Evolutionary conservation across 2,329 filamentous ascomycete species (phyloP).

Genomic region (Epicoccum sorghinum): DNA sequence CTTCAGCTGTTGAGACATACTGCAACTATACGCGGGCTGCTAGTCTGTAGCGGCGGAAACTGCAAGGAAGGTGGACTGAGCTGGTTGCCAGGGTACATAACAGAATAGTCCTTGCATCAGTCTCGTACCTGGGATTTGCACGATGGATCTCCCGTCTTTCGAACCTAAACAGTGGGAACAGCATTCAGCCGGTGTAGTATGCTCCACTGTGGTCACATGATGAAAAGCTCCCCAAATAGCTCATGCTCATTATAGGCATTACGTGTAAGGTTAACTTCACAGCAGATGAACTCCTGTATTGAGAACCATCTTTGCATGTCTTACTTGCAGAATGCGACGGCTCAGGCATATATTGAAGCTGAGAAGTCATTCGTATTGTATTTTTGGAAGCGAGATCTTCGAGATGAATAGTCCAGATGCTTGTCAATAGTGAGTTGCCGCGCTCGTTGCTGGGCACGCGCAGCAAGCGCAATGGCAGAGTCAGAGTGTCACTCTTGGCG

Average conservation of each 20-base stretch:
- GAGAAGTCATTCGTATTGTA: neutral
- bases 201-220: neutral
- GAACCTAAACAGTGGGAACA: neutral
- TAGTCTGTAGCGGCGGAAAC: neutral
- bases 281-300: neutral
- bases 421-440: constrained; percentile 5
- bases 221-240: neutral
- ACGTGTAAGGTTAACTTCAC: neutral
- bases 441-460: neutral
- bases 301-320: neutral
- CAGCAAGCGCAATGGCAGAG: neutral
- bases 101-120: too few relatives aligned
- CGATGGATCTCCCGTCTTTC: neutral
- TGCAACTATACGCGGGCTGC: neutral
- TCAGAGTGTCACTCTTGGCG: neutral
- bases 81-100: too few relatives aligned
- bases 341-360: neutral
- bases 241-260: neutral
- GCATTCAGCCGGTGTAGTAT: neutral
- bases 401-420: constrained; percentile 15
- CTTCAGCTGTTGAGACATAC: neutral
- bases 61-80: too few relatives aligned
- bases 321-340: neutral
- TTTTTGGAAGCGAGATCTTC: neutral
- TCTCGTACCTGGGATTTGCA: neutral